phyloP scores from a whole-genome alignment of 352 stramenopile species.

The Globisporangium spinosum region DNA sequence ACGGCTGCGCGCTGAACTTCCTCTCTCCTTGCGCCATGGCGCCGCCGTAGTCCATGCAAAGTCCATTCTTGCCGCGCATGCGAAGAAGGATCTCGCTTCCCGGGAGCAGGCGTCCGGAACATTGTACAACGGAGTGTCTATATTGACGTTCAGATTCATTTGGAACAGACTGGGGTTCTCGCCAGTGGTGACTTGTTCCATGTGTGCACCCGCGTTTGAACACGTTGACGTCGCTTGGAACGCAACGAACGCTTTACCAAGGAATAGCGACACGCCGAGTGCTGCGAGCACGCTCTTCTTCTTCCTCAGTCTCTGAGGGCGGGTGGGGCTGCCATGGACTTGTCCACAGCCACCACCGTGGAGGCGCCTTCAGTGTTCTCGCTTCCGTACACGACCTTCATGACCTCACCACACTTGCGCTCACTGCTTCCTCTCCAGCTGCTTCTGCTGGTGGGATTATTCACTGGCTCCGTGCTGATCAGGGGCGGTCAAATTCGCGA shows the following conservation, averaged over 20 bases:
- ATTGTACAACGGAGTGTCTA: background rate
- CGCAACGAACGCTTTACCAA: background rate
- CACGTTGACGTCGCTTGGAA: background rate
- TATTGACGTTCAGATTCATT: background rate
- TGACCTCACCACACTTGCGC: background rate
- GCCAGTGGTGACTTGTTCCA: background rate
- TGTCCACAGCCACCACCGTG: background rate
- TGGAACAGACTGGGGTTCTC: too few relatives aligned
- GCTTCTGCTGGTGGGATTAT: background rate
- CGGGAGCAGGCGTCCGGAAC: conserved; percentile 4
- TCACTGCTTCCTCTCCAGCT: too few relatives aligned
- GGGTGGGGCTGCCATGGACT: background rate
- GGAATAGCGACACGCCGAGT: background rate
- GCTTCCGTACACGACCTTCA: conserved; percentile 5
- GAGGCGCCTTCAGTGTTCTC: background rate
- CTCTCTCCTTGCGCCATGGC: background rate
- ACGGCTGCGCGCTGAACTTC: conserved; percentile 12
- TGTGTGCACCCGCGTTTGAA: too few relatives aligned
- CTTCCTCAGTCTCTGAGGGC: background rate
- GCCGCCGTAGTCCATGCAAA: conserved; percentile 23
- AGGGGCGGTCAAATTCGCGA: background rate
- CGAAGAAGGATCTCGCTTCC: conserved; percentile 11
- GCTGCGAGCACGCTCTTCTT: background rate
- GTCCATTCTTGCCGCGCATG: conserved; percentile 12
- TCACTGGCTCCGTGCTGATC: background rate